These are phyloP conservation scores for Datisca glomerata DNA, from an alignment of 306 rosid genomes.

Conservation along the genomic window DNA sequence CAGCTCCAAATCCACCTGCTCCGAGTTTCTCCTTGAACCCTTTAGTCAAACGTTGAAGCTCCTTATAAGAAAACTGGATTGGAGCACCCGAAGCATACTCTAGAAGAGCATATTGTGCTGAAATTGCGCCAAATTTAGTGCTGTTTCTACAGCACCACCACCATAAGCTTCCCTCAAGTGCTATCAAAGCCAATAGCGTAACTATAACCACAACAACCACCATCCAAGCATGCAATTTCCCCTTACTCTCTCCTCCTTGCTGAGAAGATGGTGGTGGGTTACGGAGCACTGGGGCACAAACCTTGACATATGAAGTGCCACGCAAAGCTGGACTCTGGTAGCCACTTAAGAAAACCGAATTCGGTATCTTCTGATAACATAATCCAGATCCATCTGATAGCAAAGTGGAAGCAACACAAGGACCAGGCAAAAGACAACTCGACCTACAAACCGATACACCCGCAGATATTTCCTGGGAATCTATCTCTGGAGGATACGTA, in stretches of 20 bases:
- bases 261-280: conserved; percentile 19
- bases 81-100: conserved; percentile 99
- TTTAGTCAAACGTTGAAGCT: conserved; percentile 59
- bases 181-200: conserved; percentile 38
- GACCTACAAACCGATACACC: conserved; percentile 42
- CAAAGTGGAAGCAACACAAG: conserved; percentile 54
- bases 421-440: conserved; percentile 36
- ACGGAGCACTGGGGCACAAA: conserved; percentile 34
- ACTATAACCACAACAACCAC: conserved; percentile 34
- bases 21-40: conserved; percentile 93
- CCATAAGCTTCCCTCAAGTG: conserved; percentile 65
- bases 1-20: conserved; percentile 80
- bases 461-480: conserved; percentile 26
- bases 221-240: conserved; percentile 34
- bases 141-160: conserved; percentile 60
- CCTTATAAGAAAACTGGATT: conserved; percentile 61
- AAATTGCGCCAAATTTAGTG: conserved; percentile 35
- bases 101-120: conserved; percentile 73
- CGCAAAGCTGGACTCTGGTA: conserved; percentile 40
- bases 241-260: conserved; percentile 14
- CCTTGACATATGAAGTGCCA: conserved; percentile 53
- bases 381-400: conserved; percentile 52
- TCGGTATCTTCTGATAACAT: conserved; percentile 35
- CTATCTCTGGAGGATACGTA: conserved; percentile 34
- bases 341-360: conserved; percentile 32